A percentile compares a stretch with the other conserved stretches of the same genome.
Evolutionary conservation across 2,329 filamentous ascomycete genomes (phyloP).

Genomic region (Cytospora mali): DNA sequence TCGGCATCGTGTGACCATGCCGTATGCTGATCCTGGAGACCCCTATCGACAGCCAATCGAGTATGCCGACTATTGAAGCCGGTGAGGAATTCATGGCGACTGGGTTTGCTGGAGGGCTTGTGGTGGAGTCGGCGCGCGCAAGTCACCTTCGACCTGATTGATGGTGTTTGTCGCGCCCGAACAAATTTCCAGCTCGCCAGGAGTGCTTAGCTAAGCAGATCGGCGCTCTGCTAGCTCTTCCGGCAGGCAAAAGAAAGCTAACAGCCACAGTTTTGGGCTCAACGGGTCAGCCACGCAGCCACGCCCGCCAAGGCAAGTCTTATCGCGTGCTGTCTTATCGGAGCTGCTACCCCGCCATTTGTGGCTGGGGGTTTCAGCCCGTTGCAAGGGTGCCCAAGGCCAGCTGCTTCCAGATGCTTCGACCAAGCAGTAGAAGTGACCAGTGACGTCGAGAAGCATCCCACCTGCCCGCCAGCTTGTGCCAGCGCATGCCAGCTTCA

Average conservation of each 20-base stretch:
- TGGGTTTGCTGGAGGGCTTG: no score
- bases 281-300: background rate
- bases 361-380: constrained; percentile 11
- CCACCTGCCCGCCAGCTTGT: constrained; percentile 7
- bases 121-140: constrained; percentile 38
- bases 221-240: background rate
- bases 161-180: constrained; percentile 21
- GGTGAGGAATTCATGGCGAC: constrained; percentile 37
- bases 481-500: constrained; percentile 24
- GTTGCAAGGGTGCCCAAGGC: background rate
- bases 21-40: constrained; percentile 47
- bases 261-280: background rate
- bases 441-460: constrained; percentile 26
- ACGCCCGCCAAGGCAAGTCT: no score
- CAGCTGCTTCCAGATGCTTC: constrained; percentile 24
- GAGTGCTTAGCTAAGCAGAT: constrained; percentile 23
- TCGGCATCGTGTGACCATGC: constrained; percentile 34
- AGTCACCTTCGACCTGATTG: constrained; percentile 27
- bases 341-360: constrained; percentile 7
- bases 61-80: constrained; percentile 36
- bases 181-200: constrained; percentile 22
- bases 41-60: constrained; percentile 44
- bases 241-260: background rate
- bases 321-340: background rate
- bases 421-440: constrained; percentile 6